These are phyloP conservation scores for Teratosphaeria nubilosa DNA, from an alignment of 2,329 filamentous ascomycete genomes.

Conservation along the genomic window DNA sequence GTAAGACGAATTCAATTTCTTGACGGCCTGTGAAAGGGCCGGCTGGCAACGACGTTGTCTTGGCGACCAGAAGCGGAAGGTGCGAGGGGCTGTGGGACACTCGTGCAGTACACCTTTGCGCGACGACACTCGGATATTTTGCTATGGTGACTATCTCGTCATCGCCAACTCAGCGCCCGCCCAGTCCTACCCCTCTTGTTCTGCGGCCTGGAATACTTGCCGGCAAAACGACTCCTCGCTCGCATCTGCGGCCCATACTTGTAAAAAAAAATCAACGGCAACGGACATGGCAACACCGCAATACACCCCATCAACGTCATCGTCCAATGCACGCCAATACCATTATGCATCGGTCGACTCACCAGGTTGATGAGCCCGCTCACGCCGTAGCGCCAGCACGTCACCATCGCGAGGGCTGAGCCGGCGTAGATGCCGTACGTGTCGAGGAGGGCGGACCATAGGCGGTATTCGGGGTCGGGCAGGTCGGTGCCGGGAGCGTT, in stretches of 20 bases:
- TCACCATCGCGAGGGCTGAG: constrained; percentile 29
- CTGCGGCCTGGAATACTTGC: background rate
- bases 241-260: constrained; percentile 12
- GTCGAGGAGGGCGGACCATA: constrained; percentile 37
- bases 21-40: background rate
- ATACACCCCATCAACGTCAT: constrained; percentile 32
- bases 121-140: background rate
- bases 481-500: constrained; percentile 9
- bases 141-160: background rate
- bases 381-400: constrained; percentile 23
- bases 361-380: constrained; percentile 33
- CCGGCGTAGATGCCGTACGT: constrained; percentile 34
- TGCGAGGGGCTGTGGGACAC: background rate
- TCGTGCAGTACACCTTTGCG: background rate
- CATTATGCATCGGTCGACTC: constrained; percentile 30
- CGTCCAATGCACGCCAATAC: constrained; percentile 33
- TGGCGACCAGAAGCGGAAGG: background rate
- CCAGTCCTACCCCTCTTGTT: background rate
- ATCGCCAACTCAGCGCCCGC: background rate
- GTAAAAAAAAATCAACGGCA: constrained; percentile 17
- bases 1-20: background rate
- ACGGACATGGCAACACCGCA: constrained; percentile 11
- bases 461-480: constrained; percentile 27
- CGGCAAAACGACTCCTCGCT: constrained; percentile 7
- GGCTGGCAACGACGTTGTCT: background rate